Conservation (phyloP, 768 basidiomycete genomes). For the Lanmaoa rubissima region DNA sequence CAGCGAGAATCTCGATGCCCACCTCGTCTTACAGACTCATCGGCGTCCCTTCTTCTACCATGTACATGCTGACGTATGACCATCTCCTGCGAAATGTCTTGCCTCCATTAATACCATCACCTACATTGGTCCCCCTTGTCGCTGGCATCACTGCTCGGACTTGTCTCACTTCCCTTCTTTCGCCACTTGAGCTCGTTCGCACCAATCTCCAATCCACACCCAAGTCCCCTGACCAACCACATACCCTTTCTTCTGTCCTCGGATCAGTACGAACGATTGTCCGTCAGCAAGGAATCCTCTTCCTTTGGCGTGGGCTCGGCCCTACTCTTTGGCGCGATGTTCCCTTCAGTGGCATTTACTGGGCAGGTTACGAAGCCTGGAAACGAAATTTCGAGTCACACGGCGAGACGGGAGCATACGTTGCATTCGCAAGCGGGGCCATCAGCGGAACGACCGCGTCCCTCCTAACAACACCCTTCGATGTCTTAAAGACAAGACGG, state of each 20-base stretch:
- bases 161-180: conserved; percentile 70
- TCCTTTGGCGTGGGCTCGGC: conserved; percentile 88
- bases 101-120: conserved; percentile 56
- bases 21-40: conserved; percentile 57
- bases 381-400: conserved; percentile 59
- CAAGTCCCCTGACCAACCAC: conserved; percentile 60
- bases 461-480: conserved; percentile 90
- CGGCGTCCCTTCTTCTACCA: conserved; percentile 86
- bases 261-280: conserved; percentile 59
- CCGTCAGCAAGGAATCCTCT: conserved; percentile 58
- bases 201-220: conserved; percentile 93
- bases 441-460: conserved; percentile 85
- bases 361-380: conserved; percentile 89
- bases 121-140: conserved; percentile 61
- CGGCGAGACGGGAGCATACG: conserved; percentile 56
- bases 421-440: conserved; percentile 90
- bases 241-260: conserved; percentile 76
- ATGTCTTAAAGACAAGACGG: conserved; percentile 92
- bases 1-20: background rate
- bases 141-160: conserved; percentile 85
- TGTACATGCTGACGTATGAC: conserved; percentile 97
- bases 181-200: conserved; percentile 89
- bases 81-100: conserved; percentile 67
- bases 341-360: conserved; percentile 95
- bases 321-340: conserved; percentile 97